Conservation (phyloP, 163 green algal genomes). For the Chlorella variabilis region DNA sequence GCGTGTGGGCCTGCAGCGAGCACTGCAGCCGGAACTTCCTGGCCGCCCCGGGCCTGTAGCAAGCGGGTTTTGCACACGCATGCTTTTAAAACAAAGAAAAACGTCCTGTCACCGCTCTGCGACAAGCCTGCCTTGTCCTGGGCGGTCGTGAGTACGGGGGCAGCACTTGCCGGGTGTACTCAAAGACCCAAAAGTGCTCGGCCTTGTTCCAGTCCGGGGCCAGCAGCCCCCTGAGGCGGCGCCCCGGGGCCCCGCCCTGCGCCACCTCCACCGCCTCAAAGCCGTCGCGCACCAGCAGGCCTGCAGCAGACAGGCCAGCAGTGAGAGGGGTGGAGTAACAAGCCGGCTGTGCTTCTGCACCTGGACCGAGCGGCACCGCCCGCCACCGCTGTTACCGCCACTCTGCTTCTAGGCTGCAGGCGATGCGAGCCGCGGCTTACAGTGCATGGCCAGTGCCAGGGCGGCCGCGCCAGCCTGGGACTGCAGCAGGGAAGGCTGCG, state of each 20-base stretch:
- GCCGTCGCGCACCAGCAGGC: conserved; percentile 42
- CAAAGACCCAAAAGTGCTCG: neutral
- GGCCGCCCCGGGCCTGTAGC: neutral
- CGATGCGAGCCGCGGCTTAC: neutral
- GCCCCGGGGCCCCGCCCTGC: neutral
- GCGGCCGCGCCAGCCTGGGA: neutral
- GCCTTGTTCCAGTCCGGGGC: neutral
- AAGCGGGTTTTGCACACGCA: too few species aligned
- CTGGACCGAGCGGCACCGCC: too few species aligned
- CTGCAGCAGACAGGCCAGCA: neutral
- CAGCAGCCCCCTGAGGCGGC: neutral
- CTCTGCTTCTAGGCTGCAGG: neutral
- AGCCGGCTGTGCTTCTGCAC: too few species aligned
- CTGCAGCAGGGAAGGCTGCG: neutral
- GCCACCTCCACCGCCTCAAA: conserved; percentile 8
- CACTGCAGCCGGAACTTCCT: conserved; percentile 37
- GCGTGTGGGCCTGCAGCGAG: conserved; percentile 29
- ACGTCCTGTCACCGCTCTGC: too few species aligned
- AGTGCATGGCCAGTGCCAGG: neutral
- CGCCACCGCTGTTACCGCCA: too few species aligned
- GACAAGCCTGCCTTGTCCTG: too few species aligned
- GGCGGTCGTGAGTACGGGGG: too few species aligned
- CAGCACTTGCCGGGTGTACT: neutral
- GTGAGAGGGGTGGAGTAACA: too few species aligned
- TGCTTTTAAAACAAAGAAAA: too few species aligned